phyloP scores from a whole-genome alignment of 148 eudicot genomes.

The Rhododendron mucronatum region DNA sequence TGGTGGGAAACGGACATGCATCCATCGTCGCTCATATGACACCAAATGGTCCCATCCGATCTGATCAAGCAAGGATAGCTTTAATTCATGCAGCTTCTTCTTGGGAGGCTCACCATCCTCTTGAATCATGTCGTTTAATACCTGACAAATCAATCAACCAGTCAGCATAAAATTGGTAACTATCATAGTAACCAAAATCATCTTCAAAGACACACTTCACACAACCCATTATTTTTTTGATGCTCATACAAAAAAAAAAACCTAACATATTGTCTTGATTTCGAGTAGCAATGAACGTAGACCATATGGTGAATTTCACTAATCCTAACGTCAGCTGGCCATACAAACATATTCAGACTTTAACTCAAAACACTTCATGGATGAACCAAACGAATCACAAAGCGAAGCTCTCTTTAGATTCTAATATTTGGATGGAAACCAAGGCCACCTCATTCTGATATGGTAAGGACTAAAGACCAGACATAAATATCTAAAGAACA shows the following conservation, averaged over 20 bases:
- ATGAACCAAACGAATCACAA: background rate
- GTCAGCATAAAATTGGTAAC: background rate
- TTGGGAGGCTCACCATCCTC: conserved; percentile 64
- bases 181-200: background rate
- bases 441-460: background rate
- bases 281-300: background rate
- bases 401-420: background rate
- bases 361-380: background rate
- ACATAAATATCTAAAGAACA: background rate
- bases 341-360: background rate
- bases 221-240: background rate
- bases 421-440: background rate
- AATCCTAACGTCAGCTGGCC: background rate
- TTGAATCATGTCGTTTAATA: conserved; percentile 62
- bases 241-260: background rate
- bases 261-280: background rate
- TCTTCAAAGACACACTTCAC: background rate
- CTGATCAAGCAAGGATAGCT: conserved; percentile 63
- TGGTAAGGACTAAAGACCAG: too few species aligned
- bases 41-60: conserved; percentile 87
- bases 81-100: conserved; percentile 76
- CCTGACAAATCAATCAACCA: conserved; percentile 31
- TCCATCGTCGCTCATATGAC: conserved; percentile 71
- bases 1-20: conserved; percentile 77
- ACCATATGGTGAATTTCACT: background rate